Conservation (phyloP, 176 grass and related monocot genomes). For the Eragrostis curvula region DNA sequence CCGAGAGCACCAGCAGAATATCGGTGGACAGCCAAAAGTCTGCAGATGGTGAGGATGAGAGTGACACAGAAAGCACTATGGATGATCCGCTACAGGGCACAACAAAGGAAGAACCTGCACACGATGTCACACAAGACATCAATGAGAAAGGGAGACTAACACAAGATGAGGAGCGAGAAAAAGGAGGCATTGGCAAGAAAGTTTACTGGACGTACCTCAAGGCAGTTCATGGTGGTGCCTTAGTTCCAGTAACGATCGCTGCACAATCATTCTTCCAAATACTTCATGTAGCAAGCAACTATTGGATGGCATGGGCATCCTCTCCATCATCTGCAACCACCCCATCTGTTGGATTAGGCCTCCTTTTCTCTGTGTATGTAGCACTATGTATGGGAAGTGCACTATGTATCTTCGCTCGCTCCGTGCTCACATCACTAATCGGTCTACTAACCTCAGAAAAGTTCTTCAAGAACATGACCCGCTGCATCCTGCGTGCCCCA, state of each 20-base stretch:
- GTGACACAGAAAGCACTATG: slow-evolving; percentile 47
- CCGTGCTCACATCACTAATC: slow-evolving; percentile 54
- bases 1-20: slow-evolving; percentile 78
- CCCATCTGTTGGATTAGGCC: slow-evolving; percentile 57
- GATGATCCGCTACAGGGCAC: slow-evolving; percentile 60
- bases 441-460: slow-evolving; percentile 78
- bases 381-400: slow-evolving; percentile 69
- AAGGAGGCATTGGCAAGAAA: slow-evolving; percentile 76
- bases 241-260: slow-evolving; percentile 70
- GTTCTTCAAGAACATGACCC: slow-evolving; percentile 90
- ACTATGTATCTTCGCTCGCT: slow-evolving; percentile 65
- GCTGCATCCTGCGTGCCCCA: slow-evolving; percentile 75
- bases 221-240: slow-evolving; percentile 73
- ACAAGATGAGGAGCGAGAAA: slow-evolving; percentile 96
- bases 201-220: slow-evolving; percentile 90
- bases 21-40: slow-evolving; percentile 31
- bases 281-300: slow-evolving; percentile 92
- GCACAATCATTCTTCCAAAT: slow-evolving; percentile 80
- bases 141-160: slow-evolving; percentile 76
- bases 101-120: slow-evolving; percentile 78
- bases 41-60: slow-evolving; percentile 50
- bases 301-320: slow-evolving; percentile 95
- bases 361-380: slow-evolving; percentile 78
- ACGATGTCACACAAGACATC: slow-evolving; percentile 63
- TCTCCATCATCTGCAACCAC: slow-evolving; percentile 60